Evolutionary conservation across 2,329 filamentous ascomycete genomes (phyloP).

Genomic region (Tolypocladium paradoxum): DNA sequence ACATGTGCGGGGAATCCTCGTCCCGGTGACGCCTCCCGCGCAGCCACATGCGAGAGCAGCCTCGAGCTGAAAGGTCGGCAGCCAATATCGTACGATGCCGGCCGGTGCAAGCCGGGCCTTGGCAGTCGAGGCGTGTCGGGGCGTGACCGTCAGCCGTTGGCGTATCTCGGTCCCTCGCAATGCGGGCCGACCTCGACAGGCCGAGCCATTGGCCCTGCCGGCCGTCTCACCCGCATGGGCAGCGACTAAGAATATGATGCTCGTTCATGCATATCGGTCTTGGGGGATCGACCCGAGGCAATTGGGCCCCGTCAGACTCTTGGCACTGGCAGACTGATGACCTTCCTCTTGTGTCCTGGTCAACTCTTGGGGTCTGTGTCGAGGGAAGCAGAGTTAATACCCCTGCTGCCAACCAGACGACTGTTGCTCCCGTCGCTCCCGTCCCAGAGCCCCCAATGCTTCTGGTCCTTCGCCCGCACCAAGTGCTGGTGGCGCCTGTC

Average conservation of each 20-base stretch:
- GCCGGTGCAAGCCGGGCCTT: neutral
- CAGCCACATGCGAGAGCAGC: neutral
- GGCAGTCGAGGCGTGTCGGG: neutral
- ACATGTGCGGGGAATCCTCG: neutral
- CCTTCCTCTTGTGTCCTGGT: neutral
- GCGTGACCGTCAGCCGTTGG: neutral
- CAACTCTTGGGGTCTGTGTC: neutral
- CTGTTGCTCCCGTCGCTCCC: neutral
- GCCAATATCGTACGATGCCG: too few species aligned
- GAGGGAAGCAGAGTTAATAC: neutral
- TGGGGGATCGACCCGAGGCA: neutral
- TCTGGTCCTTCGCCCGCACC: neutral
- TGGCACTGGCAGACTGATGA: neutral
- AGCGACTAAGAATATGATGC: neutral
- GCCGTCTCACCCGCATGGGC: neutral
- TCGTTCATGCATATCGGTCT: neutral
- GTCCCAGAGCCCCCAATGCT: neutral
- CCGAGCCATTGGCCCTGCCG: neutral
- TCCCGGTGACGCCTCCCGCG: too few species aligned
- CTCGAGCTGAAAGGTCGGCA: neutral
- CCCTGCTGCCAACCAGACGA: neutral
- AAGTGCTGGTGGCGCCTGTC: neutral
- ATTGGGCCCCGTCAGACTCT: neutral
- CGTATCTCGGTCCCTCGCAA: neutral
- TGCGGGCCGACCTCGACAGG: neutral